Evolutionary conservation across 495 filamentous ascomycete genomes (phyloP).

Genomic region (Penicillium maclennaniae): DNA sequence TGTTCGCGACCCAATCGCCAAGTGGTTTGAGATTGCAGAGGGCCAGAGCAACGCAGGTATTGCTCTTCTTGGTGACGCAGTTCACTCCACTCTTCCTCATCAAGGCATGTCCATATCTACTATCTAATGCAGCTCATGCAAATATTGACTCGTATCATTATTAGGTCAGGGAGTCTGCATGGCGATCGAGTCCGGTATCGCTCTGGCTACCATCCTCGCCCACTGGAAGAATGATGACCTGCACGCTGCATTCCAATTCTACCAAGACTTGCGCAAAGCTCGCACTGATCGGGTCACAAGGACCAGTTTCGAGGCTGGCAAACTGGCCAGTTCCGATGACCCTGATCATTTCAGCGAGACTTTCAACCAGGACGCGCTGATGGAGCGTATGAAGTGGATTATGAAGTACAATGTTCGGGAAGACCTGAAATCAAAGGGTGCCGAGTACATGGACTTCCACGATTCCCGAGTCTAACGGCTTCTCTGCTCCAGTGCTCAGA

Average conservation of each 20-base stretch:
- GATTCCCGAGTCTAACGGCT: slow-evolving; percentile 13
- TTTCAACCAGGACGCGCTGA: slow-evolving; percentile 22
- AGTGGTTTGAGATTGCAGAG: slow-evolving; percentile 24
- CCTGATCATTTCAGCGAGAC: slow-evolving; percentile 19
- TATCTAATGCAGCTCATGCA: neutral
- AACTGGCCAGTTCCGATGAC: slow-evolving; percentile 25
- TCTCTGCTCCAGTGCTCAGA: no score
- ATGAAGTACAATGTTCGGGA: slow-evolving; percentile 34
- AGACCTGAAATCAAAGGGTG: slow-evolving; percentile 22
- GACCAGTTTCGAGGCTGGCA: slow-evolving; percentile 29
- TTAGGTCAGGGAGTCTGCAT: slow-evolving; percentile 31
- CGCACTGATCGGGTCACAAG: slow-evolving; percentile 28
- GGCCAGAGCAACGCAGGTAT: slow-evolving; percentile 23
- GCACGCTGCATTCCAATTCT: slow-evolving; percentile 25
- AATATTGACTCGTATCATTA: neutral
- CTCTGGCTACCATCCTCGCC: slow-evolving; percentile 24
- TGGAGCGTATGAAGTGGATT: slow-evolving; percentile 31
- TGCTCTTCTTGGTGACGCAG: slow-evolving; percentile 27
- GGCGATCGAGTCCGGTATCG: slow-evolving; percentile 32
- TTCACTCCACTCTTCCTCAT: slow-evolving; percentile 30
- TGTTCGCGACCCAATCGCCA: slow-evolving; percentile 24
- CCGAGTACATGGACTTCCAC: slow-evolving; percentile 16
- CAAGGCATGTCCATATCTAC: slow-evolving; percentile 15
- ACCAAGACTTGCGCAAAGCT: slow-evolving; percentile 28
- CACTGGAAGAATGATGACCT: slow-evolving; percentile 27